A percentile compares a stretch with the other conserved stretches of the same genome.
phyloP scores from a whole-genome alignment of 345 rosid species.

The Eucalyptus tenuipes region DNA sequence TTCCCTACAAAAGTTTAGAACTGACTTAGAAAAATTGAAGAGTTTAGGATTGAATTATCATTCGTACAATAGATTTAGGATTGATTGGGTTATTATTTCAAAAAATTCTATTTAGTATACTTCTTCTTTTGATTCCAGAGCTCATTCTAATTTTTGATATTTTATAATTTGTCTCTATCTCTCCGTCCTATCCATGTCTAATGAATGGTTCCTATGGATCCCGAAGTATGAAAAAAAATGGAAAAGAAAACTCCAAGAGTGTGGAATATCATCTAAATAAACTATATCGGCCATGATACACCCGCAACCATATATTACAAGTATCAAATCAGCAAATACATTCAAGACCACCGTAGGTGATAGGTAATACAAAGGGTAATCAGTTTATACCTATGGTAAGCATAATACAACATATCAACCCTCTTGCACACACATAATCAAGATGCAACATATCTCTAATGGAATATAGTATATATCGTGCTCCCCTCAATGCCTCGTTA shows the following conservation, averaged over 20 bases:
- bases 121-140: not conserved
- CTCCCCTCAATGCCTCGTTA: not conserved
- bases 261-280: not conserved
- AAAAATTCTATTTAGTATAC: not conserved
- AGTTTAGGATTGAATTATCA: not conserved
- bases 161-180: not conserved
- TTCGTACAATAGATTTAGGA: rapidly evolving
- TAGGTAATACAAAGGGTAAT: not conserved
- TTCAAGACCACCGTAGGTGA: not conserved
- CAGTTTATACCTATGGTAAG: not conserved
- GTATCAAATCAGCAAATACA: not conserved
- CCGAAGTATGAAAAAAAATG: not conserved
- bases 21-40: rapidly evolving
- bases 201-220: not conserved
- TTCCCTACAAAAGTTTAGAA: rapidly evolving
- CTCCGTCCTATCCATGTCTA: not conserved
- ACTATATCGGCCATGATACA: not conserved
- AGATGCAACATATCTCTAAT: not conserved
- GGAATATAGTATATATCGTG: not conserved
- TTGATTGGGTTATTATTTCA: not conserved
- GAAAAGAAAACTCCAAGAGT: not conserved
- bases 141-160: not conserved
- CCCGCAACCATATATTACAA: not conserved
- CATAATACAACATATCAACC: not conserved
- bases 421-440: not conserved